Base-by-base conservation (phyloP, 768 basidiomycete genomes). In the Tricholoma sp. region DNA sequence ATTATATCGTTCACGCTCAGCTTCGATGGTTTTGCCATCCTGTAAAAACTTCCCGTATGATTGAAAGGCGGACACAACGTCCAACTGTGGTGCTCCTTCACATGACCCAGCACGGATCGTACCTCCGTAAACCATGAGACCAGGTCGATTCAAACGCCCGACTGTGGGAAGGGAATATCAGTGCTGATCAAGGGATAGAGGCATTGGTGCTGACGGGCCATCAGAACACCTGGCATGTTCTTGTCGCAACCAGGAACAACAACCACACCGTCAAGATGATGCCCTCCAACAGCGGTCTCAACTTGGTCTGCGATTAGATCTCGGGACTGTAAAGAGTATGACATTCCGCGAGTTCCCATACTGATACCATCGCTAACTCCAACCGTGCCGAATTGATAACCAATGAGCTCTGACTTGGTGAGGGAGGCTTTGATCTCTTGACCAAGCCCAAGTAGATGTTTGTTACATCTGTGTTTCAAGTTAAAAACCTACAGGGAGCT, bases 201-300 rank as follows among this genome's bases (percentile, higher is more conserved):
- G 51, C 34, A 56, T 55, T 41, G 47, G 32, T 34, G 65, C 90
- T 74, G 66, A 93, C 91, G 83, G 50, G 94, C 97, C 83, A 99
- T 99, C 64, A 98, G 78, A 35, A 97, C 95, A 59, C 97, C 97
- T n/a, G 97, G 97, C 96, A 99, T 98, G 75, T 99, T 99, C 77
- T 99, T 99, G 78, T 99, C 96, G 69, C 94, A 98, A 39, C 95
- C 97, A 19, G 97, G 97, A 54, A 99, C 80, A 58, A 93, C 94
- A 37, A 98, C 93, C 89, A 97, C 91, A 39, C 94, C 97, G 66
- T 98, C 97, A 12, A 99, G 83, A 85, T 95, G 97, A 69, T 99
- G 97, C 5, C 96, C 97, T 12, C 91, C 96, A 27, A 89, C 95
- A 16, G 92, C 94, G 10, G 91, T 91, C 75, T 98, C 96, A 18